A percentile compares a stretch with the other conserved stretches of the same genome.
Conservation (phyloP, 2,329 filamentous ascomycete species). For the Trichoderma breve region DNA sequence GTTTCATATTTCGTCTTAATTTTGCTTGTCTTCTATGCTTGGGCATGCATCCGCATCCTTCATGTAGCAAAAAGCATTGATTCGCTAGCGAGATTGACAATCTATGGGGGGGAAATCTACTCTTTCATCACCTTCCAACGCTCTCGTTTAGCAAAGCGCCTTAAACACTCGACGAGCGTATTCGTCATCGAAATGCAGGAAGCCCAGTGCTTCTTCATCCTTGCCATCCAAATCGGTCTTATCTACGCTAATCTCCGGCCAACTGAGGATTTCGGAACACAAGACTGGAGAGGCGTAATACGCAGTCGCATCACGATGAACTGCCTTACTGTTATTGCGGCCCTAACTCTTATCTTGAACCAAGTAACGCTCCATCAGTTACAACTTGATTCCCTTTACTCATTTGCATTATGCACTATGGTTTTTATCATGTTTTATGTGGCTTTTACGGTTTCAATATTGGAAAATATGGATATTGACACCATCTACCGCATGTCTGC, state of each 20-base stretch:
- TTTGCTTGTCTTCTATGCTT: background rate
- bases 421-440: background rate
- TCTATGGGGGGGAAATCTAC: background rate
- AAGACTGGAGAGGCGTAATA: background rate
- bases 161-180: background rate
- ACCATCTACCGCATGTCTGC: background rate
- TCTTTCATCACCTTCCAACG: background rate
- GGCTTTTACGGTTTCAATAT: background rate
- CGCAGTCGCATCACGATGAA: background rate
- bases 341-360: background rate
- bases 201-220: conserved; percentile 17
- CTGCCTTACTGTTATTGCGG: background rate
- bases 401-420: background rate
- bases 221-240: conserved; percentile 5
- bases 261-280: background rate
- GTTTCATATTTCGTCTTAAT: background rate
- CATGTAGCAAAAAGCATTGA: background rate
- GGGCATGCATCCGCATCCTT: background rate
- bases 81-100: background rate
- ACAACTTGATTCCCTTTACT: background rate
- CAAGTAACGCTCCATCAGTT: background rate
- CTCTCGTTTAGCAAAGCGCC: background rate
- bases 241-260: background rate
- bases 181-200: conserved; percentile 14
- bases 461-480: background rate